phyloP scores from a whole-genome alignment of 2,329 filamentous ascomycete genomes.

The Microascus cirrosus region DNA sequence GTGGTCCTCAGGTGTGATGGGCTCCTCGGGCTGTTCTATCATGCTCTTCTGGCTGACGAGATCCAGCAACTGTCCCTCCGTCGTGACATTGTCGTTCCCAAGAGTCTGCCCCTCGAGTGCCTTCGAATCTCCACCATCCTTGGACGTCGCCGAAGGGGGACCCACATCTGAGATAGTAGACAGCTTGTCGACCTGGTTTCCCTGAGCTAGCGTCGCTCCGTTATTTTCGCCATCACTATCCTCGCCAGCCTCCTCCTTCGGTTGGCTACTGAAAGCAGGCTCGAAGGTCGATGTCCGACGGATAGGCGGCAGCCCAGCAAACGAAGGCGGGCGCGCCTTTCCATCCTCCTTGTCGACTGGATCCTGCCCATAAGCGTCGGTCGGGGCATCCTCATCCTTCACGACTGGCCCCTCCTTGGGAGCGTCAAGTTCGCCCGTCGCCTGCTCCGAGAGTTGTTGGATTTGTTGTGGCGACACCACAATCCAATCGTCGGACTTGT shows the following conservation, averaged over 20 bases:
- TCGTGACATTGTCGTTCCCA: background rate
- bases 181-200: background rate
- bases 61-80: background rate
- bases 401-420: background rate
- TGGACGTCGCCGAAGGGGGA: slow-evolving; percentile 9
- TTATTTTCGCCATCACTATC: background rate
- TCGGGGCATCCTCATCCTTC: background rate
- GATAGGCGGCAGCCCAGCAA: slow-evolving; percentile 47
- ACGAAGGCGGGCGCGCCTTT: slow-evolving; percentile 36
- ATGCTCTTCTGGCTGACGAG: background rate
- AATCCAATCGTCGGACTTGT: slow-evolving; percentile 15
- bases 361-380: background rate
- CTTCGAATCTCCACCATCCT: background rate
- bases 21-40: background rate
- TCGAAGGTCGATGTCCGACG: slow-evolving; percentile 46
- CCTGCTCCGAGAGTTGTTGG: background rate
- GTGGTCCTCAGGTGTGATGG: background rate
- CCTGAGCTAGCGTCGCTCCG: background rate
- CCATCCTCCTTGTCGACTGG: background rate
- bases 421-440: background rate
- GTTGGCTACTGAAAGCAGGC: background rate
- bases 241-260: background rate
- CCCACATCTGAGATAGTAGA: slow-evolving; percentile 16
- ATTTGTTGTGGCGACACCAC: slow-evolving; percentile 11
- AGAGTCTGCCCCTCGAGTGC: slow-evolving; percentile 1